Base-by-base conservation (phyloP, 2,329 filamentous ascomycete genomes). In the Calonectria multiphialidica region DNA sequence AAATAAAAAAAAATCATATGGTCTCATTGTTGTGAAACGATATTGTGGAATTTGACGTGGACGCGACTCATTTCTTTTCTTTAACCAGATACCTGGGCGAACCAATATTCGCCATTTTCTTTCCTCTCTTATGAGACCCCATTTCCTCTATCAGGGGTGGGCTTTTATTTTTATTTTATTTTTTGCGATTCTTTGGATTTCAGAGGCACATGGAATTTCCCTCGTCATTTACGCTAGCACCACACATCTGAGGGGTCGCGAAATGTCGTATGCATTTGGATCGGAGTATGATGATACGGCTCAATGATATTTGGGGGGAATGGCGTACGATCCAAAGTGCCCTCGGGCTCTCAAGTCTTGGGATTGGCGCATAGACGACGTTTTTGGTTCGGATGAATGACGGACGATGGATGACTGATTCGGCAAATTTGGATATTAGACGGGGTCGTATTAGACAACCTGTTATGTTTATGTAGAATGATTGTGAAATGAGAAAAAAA, bases 261-360 rank as follows among this genome's bases (percentile, higher is more conserved):
- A 77, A 72, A 70, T 77, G 67, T 77, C 75, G 73, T 78, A 74
- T 76, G 78, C 78, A 80, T 80, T 74, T 75, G 77, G 73, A 79
- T 73, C 71, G 78, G 80, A 82, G 79, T 81, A 78, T 70, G 75
- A 80, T 75, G 75, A 72, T 64, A 76, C 59, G 75, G 73, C 75
- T 76, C 73, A 76, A 73, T 63, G 69, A 75, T 74, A 78, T 50
- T 71, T 75, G 68, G 68, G 55, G 71, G 66, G 33, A 69, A 74
- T 65, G 75, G 74, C 70, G 73, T 73, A 75, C 72, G 75, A 79
- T 77, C 74, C 77, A 77, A 77, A 70, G 63, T 73, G 68, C 63
- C 55, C 47, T 37, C 59, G 69, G 62, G 66, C 61, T 66, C 61
- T 63, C 37, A 66, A 70, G 74, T 63, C 59, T 37, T 55, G 71